These are phyloP conservation scores for Botrytis deweyae DNA, from an alignment of 2,329 filamentous ascomycete genomes.

Conservation along the genomic window DNA sequence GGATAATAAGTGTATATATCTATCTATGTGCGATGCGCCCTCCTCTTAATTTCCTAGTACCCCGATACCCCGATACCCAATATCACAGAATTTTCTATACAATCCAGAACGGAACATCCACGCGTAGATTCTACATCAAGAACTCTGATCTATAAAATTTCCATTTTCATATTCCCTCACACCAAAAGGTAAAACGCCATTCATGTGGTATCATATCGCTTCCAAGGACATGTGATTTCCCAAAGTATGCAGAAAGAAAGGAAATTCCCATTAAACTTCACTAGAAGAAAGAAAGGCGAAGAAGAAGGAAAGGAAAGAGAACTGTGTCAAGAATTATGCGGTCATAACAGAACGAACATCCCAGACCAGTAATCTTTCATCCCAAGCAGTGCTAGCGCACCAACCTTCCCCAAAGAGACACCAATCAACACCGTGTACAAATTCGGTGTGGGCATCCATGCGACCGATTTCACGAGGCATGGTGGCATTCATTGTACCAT, in stretches of 20 bases:
- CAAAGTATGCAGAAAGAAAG: constrained; percentile 6
- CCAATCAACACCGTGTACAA: constrained; percentile 96
- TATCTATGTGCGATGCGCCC: background rate
- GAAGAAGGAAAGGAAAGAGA: background rate
- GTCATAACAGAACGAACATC: constrained; percentile 71
- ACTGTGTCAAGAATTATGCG: background rate
- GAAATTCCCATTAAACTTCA: background rate
- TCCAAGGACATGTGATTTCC: background rate
- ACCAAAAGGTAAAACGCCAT: constrained; percentile 10
- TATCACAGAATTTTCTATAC: background rate
- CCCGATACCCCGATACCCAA: background rate
- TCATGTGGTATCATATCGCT: constrained; percentile 14
- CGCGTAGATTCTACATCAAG: background rate
- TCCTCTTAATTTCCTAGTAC: background rate
- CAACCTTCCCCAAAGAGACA: constrained; percentile 96
- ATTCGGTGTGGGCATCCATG: constrained; percentile 94
- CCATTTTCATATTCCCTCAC: background rate
- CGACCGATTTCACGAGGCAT: constrained; percentile 51
- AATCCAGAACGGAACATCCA: background rate
- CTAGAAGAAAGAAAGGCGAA: background rate
- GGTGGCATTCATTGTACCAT: constrained; percentile 51
- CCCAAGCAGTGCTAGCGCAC: constrained; percentile 94
- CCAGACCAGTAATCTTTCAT: constrained; percentile 88
- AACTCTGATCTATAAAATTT: background rate
- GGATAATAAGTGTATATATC: background rate